A percentile compares a stretch with the other conserved stretches of the same genome.
Conservation (phyloP, 768 basidiomycete species). For the Clitopilus hobsonii region DNA sequence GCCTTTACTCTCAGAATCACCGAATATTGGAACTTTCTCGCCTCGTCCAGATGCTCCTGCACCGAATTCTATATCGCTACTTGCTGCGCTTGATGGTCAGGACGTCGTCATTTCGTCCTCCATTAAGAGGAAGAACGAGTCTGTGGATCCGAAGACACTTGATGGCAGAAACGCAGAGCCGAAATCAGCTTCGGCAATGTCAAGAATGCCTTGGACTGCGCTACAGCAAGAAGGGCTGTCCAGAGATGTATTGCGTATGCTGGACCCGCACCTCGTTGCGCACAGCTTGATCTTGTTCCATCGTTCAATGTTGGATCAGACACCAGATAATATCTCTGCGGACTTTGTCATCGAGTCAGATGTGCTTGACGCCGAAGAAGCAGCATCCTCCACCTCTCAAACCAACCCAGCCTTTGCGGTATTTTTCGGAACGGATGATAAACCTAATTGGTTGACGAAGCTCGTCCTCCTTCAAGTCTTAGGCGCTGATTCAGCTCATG, state of each 20-base stretch:
- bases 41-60: constrained; percentile 42
- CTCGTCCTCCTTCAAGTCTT: constrained; percentile 68
- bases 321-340: constrained; percentile 50
- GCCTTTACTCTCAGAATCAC: constrained; percentile 43
- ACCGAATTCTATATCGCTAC: constrained; percentile 33
- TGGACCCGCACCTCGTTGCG: constrained; percentile 62
- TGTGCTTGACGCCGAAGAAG: neutral
- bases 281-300: constrained; percentile 62
- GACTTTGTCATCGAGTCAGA: constrained; percentile 35
- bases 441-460: constrained; percentile 80
- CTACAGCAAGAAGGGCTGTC: constrained; percentile 67
- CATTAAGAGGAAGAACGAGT: constrained; percentile 15
- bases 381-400: neutral
- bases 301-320: constrained; percentile 42
- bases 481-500: constrained; percentile 37
- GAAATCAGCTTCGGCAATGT: constrained; percentile 12
- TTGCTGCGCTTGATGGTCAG: constrained; percentile 34
- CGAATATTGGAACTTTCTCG: constrained; percentile 47
- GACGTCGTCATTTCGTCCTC: constrained; percentile 15
- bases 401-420: constrained; percentile 9
- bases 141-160: too few relatives aligned
- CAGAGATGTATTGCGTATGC: constrained; percentile 53
- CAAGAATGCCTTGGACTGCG: constrained; percentile 40
- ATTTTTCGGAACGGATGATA: constrained; percentile 58
- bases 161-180: constrained; percentile 22